These are phyloP conservation scores for Rhodotorula babjevae DNA, from an alignment of 768 basidiomycete species.

Conservation along the genomic window DNA sequence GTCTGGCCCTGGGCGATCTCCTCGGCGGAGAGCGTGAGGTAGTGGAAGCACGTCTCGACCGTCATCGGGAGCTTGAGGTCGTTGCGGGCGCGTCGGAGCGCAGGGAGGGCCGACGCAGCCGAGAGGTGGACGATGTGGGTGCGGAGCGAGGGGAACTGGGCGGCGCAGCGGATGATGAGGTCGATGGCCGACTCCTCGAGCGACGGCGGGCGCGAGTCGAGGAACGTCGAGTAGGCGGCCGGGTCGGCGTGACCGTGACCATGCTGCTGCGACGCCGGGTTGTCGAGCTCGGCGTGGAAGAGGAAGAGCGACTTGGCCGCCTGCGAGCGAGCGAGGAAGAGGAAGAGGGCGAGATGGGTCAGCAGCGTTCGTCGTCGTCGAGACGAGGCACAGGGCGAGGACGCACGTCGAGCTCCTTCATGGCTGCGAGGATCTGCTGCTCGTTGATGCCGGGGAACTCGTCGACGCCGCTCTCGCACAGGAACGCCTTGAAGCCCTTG, in stretches of 20 bases:
- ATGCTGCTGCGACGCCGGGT: constrained; percentile 18
- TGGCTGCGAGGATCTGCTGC: constrained; percentile 62
- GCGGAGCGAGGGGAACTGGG: constrained; percentile 61
- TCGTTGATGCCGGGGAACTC: constrained; percentile 87
- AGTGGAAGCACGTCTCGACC: constrained; percentile 97
- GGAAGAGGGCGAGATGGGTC: too few relatives aligned
- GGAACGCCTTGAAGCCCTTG: constrained; percentile 93
- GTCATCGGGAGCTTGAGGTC: constrained; percentile 63
- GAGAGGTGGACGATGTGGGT: constrained; percentile 96
- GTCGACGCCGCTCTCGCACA: constrained; percentile 92
- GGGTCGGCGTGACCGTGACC: constrained; percentile 48
- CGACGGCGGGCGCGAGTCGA: constrained; percentile 72
- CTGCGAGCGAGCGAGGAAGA: constrained; percentile 49
- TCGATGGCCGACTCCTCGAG: constrained; percentile 78
- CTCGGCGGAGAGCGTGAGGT: constrained; percentile 71
- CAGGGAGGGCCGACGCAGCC: constrained; percentile 71
- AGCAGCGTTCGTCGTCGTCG: too few relatives aligned
- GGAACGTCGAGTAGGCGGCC: constrained; percentile 69
- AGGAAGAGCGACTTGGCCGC: constrained; percentile 65
- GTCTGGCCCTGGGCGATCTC: constrained; percentile 69
- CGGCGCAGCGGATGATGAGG: constrained; percentile 65
- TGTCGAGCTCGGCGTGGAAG: constrained; percentile 82
- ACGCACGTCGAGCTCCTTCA: constrained; percentile 67
- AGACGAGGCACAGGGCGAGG: background rate
- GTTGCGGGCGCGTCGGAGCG: constrained; percentile 64